Base-by-base conservation (phyloP, 805 yeast species). In the Kuraishia borneana region DNA sequence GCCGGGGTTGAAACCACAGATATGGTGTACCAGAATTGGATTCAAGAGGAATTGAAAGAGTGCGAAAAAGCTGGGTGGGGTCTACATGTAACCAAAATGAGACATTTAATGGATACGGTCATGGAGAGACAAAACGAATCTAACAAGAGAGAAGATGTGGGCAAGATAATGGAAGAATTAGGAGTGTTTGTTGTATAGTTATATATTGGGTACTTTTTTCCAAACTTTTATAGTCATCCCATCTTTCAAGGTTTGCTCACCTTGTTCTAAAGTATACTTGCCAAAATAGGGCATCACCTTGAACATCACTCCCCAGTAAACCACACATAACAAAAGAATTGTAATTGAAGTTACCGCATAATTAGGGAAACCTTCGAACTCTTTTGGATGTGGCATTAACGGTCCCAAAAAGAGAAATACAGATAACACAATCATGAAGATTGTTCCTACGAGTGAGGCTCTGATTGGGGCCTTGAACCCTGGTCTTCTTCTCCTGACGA, bases 171-270 rank as follows among this genome's bases (percentile, higher is more conserved):
- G 13, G 21, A 13, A 10, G 32, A 21, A 30, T 30, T 34, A 12
- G 8, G 6, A n/a, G 4, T 17, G 13, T 14, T 19, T 30, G 19
- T 32, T 25, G 25, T 27, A 26, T 37, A 36, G 17, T 50, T 45
- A n/a, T n/a, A n/a, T n/a, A n/a, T n/a, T n/a, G n/a, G n/a, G n/a
- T n/a, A n/a, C n/a, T 36, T 67, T 72, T 9, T 51, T 56, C 87
- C 87, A 79, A 41, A 55, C 51, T 40, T 72, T 75, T 1, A 76
- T 60, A 4, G 58, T 58, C 34, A 78, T 51, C 0, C 87, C 87
- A 50, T 79, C 87, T 2, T 64, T 61, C 33, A 72, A 54, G 17
- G 47, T 53, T 4, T 54, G 44, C 3, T 60, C 62, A 32, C 57
- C 64, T 7, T 62, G 60, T 5, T 56, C 53, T 19, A 79, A 47